Evolutionary conservation across 371 early-diverging fungal genomes (phyloP).

Genomic region (Actinomortierella ambigua): DNA sequence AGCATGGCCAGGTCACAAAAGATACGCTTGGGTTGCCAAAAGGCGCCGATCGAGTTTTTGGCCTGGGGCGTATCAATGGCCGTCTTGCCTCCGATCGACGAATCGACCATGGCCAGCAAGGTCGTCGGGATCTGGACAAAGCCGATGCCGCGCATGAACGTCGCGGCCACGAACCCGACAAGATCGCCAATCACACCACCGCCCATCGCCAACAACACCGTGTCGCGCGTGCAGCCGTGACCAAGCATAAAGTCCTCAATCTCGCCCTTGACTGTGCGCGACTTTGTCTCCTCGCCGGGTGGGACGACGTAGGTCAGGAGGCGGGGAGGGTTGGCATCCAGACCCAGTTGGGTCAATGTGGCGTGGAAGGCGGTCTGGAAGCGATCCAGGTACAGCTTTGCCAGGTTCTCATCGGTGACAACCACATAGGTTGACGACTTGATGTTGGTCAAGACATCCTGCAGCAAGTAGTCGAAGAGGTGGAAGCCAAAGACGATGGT

Average conservation of each 20-base stretch:
- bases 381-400: conserved; percentile 71
- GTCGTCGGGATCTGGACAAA: conserved; percentile 96
- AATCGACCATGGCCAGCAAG: conserved; percentile 97
- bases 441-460: conserved; percentile 75
- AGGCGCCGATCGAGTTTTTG: conserved; percentile 96
- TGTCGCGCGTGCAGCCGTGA: conserved; percentile 90
- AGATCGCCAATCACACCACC: conserved; percentile 98
- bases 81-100: conserved; percentile 97
- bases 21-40: conserved; percentile 95
- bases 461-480: conserved; percentile 74
- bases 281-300: conserved; percentile 92
- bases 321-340: conserved; percentile 52
- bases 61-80: conserved; percentile 95
- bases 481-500: conserved; percentile 88
- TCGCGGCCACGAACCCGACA: conserved; percentile 94
- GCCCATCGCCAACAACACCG: conserved; percentile 92
- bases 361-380: conserved; percentile 52
- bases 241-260: conserved; percentile 93
- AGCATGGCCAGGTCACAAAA: conserved; percentile 91
- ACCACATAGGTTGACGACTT: conserved; percentile 88
- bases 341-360: conserved; percentile 51
- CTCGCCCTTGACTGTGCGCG: conserved; percentile 82
- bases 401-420: conserved; percentile 89
- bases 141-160: conserved; percentile 97
- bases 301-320: conserved; percentile 83